phyloP scores from a whole-genome alignment of 2,329 filamentous ascomycete genomes.

The Microsporum canis region DNA sequence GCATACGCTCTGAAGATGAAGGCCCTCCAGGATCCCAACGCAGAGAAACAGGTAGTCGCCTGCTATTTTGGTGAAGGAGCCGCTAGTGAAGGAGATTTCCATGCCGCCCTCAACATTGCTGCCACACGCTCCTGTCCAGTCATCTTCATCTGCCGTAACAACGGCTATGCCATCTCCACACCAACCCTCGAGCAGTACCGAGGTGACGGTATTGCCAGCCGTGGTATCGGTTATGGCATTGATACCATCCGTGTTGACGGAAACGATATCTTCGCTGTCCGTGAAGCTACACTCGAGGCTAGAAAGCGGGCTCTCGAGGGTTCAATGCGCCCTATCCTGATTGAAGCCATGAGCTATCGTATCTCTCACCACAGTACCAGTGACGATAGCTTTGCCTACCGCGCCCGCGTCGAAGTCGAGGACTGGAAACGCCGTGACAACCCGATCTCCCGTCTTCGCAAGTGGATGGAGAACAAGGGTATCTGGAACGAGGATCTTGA shows the following conservation, averaged over 20 bases:
- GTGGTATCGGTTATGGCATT: conserved; percentile 84
- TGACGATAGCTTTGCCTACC: conserved; percentile 94
- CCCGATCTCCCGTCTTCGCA: conserved; percentile 70
- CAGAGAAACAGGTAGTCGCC: conserved; percentile 57
- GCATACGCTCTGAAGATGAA: conserved; percentile 82
- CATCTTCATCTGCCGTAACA: conserved; percentile 85
- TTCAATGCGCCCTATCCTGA: conserved; percentile 70
- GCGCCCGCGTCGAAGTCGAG: conserved; percentile 82
- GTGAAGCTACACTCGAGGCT: conserved; percentile 66
- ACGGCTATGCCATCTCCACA: conserved; percentile 83
- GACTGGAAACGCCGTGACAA: conserved; percentile 90
- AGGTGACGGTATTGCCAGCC: conserved; percentile 78
- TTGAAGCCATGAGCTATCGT: conserved; percentile 97
- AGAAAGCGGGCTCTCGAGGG: conserved; percentile 65
- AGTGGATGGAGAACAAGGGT: conserved; percentile 76
- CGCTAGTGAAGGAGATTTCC: conserved; percentile 83
- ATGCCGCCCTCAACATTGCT: conserved; percentile 81
- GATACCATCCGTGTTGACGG: conserved; percentile 85
- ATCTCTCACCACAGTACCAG: conserved; percentile 94
- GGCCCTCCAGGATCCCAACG: conserved; percentile 57
- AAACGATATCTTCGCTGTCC: conserved; percentile 86
- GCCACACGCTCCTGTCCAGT: conserved; percentile 79
- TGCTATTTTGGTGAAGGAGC: conserved; percentile 90
- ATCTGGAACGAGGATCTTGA: conserved; percentile 81
- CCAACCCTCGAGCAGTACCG: conserved; percentile 84